Base-by-base conservation (phyloP, 495 filamentous ascomycete species). In the Penicillium malachiteum region DNA sequence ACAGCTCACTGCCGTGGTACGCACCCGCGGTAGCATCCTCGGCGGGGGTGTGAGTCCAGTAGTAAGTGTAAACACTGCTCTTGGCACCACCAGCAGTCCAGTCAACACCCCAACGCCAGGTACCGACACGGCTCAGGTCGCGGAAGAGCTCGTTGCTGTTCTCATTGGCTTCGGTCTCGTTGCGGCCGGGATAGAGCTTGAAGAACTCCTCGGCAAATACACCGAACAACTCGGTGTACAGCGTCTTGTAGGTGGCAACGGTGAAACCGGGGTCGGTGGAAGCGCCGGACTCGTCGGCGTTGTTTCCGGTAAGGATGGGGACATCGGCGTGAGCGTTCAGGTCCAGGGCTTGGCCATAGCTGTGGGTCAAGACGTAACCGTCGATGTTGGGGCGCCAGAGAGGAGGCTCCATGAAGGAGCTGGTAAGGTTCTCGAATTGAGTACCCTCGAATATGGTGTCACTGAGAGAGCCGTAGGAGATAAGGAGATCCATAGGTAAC, bases 291-390 rank as follows among this genome's bases (percentile, higher is more conserved):
- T 64, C 62, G 11, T 60, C 52, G 39, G 52, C 53, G 46, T 64
- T 64, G 55, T 58, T 58, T 8, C 62, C 62, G 11, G 62, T 64
- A 1, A 64, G 18, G 17, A 60, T 56, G n/a, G 62, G 57, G 4
- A 60, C 53, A 40, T 60, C 57, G 9, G 55, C 42, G 32, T 60
- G 55, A 14, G 42, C 55, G 7, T 51, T 44, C 8, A 50, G 31
- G 3, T 31, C 10, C 1, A 64, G 48, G 2, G 52, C 5, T 18
- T 64, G 16, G 11, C 48, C 52, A 18, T 64, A 64, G 31, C 7
- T 49, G 41, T 60, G 39, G 1, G 38, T 35, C 2, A 64, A 34
- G 2, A 60, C 62, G 33, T 60, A 64, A 30, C 55, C 57, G 21
- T 64, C 62, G 16, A 60, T 52, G 17, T 52, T 50, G 11, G 58